These are phyloP conservation scores for Ramularia endophylla DNA, from an alignment of 2,329 filamentous ascomycete genomes.

Conservation along the genomic window DNA sequence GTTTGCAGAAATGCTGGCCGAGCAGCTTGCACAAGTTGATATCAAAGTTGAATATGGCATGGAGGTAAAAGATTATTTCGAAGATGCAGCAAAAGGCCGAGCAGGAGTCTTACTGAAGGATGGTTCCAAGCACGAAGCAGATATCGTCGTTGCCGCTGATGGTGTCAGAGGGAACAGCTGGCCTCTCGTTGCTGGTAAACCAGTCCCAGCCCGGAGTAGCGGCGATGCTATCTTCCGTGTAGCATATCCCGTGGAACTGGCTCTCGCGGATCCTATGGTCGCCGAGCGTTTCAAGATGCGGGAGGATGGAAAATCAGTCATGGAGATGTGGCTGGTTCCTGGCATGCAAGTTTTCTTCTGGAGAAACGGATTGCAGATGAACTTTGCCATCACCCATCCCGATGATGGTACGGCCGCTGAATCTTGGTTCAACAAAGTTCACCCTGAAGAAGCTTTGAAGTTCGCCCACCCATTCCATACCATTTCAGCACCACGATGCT, in stretches of 20 bases:
- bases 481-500: too few relatives aligned
- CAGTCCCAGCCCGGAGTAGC: conserved; percentile 4
- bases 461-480: neutral
- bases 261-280: conserved; percentile 6
- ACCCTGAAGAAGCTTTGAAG: neutral
- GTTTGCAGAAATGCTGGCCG: conserved; percentile 41
- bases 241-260: conserved; percentile 9
- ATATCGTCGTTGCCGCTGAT: conserved; percentile 31
- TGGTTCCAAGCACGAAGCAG: conserved; percentile 39
- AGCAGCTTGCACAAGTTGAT: conserved; percentile 40
- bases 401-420: conserved; percentile 1
- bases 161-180: conserved; percentile 34
- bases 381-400: neutral
- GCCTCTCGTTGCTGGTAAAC: conserved; percentile 36
- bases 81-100: conserved; percentile 30
- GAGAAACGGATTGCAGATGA: conserved; percentile 1
- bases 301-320: neutral
- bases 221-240: conserved; percentile 10
- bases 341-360: conserved; percentile 2
- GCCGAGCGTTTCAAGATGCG: conserved; percentile 1
- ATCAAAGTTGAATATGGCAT: conserved; percentile 37
- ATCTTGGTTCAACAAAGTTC: neutral
- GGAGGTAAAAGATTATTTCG: conserved; percentile 40
- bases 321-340: neutral
- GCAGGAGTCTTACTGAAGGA: conserved; percentile 31